Evolutionary conservation across 1,139 yeast species (phyloP).

Genomic region (Pichia cactophila): DNA sequence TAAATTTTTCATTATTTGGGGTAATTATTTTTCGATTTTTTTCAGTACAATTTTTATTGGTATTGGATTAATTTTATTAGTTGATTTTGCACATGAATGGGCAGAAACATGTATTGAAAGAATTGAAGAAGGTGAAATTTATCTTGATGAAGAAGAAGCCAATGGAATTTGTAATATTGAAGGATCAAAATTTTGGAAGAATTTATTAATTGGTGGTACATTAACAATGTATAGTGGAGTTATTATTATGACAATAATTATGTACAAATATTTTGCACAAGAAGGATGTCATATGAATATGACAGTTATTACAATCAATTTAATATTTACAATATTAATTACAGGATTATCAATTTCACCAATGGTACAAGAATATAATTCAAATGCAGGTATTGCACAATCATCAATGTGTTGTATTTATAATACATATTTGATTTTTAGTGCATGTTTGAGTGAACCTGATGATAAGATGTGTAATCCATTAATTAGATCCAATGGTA

Average conservation of each 20-base stretch:
- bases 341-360: constrained; percentile 74
- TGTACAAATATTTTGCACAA: constrained; percentile 80
- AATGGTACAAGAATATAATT: constrained; percentile 81
- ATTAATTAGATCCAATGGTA: constrained; percentile 76
- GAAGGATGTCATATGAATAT: constrained; percentile 88
- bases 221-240: constrained; percentile 73
- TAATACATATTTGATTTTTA: constrained; percentile 84
- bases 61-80: constrained; percentile 81
- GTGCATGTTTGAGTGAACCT: constrained; percentile 95
- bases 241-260: constrained; percentile 60
- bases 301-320: constrained; percentile 73
- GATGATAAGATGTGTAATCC: constrained; percentile 93
- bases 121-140: constrained; percentile 76
- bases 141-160: constrained; percentile 24
- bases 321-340: constrained; percentile 55
- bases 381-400: constrained; percentile 95
- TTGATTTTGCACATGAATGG: constrained; percentile 98
- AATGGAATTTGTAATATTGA: constrained; percentile 31
- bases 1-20: constrained; percentile 79
- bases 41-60: constrained; percentile 81
- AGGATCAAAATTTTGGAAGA: constrained; percentile 58
- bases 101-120: constrained; percentile 92
- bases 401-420: constrained; percentile 93
- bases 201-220: constrained; percentile 79
- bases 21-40: constrained; percentile 79